Base-by-base conservation (phyloP, 768 basidiomycete species). In the Collybia nuda region DNA sequence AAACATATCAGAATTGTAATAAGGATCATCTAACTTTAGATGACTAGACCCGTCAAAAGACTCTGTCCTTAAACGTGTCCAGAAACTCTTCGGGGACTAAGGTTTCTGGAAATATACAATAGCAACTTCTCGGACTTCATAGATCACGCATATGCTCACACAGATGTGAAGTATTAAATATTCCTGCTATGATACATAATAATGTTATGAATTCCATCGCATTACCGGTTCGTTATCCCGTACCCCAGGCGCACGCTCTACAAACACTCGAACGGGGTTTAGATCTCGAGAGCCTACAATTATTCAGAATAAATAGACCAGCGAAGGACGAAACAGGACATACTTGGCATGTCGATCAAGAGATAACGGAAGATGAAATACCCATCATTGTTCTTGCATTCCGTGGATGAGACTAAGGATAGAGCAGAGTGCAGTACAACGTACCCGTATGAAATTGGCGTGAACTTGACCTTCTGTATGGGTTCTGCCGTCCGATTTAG, bases 1-100 rank as follows among this genome's bases (percentile, higher is more conserved):
- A 29, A 15, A 9, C 5, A 5, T 19, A 5, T 32, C 37, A 21
- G 22, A 1, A 15, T 22, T 4, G 28, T 8, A 40, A 18, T 9
- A 41, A 32, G 37, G 21, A 35, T 35, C 14, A 11, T 32, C 35
- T 19, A 26, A 48, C 9, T 22, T 50, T 32, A 6, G n/a, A n/a
- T 47, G 43, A 55, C 24, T 60, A 96, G 96, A 98, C 70, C 96
- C 96, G 14, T 84, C 86, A 11, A 98, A 98, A 67, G 96, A 98
- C 64, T 97, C 93, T 0, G 82, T 98, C 24, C 77, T 98, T 62
- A 98, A 95, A 70, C 85, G 95, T 47, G 96, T 99, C 14, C 93
- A 96, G 79, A 99, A 93, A 70, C 79, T 98, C 23, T 89, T 93
- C 60, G 96, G 94, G 62, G 96, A 98, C 73, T 92, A 79, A 72